Evolutionary conservation across 2,329 filamentous ascomycete species (phyloP), one percentile per base, ranked within the genome.

Genomic region (Penicillium italicum): DNA sequence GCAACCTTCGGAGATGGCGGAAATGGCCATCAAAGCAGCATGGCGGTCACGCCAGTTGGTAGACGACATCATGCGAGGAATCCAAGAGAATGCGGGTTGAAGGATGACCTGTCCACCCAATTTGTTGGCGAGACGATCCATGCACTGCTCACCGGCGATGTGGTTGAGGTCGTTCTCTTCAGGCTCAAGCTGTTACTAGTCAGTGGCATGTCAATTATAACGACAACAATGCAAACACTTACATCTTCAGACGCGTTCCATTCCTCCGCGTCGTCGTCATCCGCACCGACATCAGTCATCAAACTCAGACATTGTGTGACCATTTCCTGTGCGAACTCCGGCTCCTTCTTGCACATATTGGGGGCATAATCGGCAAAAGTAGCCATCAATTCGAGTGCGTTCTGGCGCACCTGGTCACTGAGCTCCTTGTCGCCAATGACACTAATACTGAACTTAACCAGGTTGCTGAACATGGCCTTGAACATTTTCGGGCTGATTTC

Each of bases 401-500:
- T 97, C 74, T 99, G 94, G 57, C 94, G 86, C 59, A 91, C 90
- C 63, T 92, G 84, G 69, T 96, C 92, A 59, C 87, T 88, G 22
- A 99, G 82, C 59, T 97, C 92, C 78, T 97, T 97, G 73, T 99
- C 93, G 67, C 95, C 90, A 64, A 99, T 90, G 55, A 97, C 91
- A 7, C 90, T 91, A 57, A 97, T 86, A 72, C 88, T 93, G 76
- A 99, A 97, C 65, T 90, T 87, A 49, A 97, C 93, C 4, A 99
- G 82, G 68, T 91, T 92, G 69, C 89, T 88, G 78, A 99, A 99
- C n/a, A 96, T 81, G 20, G 83, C 83, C 77, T 94, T 96, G 79
- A 99, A 99, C 92, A 97, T 97, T 77, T 94, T 95, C 22, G 93
- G 91, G 22, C 90, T 89, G n/a, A 88, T 84, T 75, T 97, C 94